Evolutionary conservation across 345 rosid genomes (phyloP), one percentile per base, ranked within the genome.

Genomic region (Camelina hispida): DNA sequence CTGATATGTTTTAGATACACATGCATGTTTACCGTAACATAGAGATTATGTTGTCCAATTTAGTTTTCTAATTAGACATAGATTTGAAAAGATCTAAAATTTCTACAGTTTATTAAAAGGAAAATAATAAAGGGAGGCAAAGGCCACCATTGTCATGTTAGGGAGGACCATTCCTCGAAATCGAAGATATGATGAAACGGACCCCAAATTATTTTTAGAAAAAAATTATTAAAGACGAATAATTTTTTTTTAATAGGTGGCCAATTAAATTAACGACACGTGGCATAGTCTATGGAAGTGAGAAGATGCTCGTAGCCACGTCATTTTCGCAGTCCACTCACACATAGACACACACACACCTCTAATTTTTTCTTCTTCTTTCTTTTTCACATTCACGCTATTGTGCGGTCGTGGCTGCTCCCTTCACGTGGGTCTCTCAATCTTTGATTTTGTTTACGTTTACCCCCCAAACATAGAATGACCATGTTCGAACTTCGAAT

Each of bases 271-370:
- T 2, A 46, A 22, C 14, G 44, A 77, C 75, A 77, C 57, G 70
- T 76, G 70, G 47, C 28, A 4, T 2, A 12, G 9, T 6, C 20
- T 43, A 38, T 68, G 64, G 61, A 61, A 62, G 64, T 53, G 25
- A 44, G 40, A 68, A 69, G 75, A 69, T 69, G 59, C 75, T 61
- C 60, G 16, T 18, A 43, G 66, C 75, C 37, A 70, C 63, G 66
- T 70, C 66, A 69, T 55, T 55, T 77, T 70, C 80, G 14, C 28
- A 15, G 30, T 40, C 80, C 80, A 70, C 76, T 70, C 65, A 76
- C 11, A 62, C 11, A 62, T 12, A 60, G 55, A 75, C 30, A 68
- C 73, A 75, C 73, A 75, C 74, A 59, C 68, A 57, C 46, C 22
- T 38, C 72, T 66, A 7, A 13, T 66, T 2, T 13, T 13, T 48